phyloP scores from a whole-genome alignment of 2,329 filamentous ascomycete genomes.

The Fusarium abutilonis region DNA sequence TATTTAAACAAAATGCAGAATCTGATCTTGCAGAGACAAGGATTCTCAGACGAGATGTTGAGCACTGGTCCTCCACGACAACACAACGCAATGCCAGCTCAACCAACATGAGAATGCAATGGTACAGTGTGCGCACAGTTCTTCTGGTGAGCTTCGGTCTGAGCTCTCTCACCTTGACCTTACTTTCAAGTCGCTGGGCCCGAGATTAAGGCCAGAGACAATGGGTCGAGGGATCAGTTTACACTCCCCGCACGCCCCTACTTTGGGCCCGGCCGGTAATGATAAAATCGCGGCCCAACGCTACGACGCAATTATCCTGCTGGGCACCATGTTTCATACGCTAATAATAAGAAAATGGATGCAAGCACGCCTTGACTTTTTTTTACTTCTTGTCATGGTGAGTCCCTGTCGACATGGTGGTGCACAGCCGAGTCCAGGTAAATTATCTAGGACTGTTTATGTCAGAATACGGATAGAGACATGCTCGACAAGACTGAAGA shows the following conservation, averaged over 20 bases:
- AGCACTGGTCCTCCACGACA: conserved; percentile 23
- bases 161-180: conserved; percentile 41
- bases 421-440: conserved; percentile 38
- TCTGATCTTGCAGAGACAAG: conserved; percentile 13
- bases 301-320: conserved; percentile 38
- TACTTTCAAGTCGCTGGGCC: conserved; percentile 31
- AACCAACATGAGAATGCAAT: conserved; percentile 27
- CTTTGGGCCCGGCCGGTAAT: conserved; percentile 39
- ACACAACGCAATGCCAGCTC: conserved; percentile 32
- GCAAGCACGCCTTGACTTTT: conserved; percentile 24
- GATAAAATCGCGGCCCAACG: conserved; percentile 45
- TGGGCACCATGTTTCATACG: conserved; percentile 45
- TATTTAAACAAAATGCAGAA: conserved; percentile 28
- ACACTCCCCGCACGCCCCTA: conserved; percentile 36
- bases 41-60: conserved; percentile 19
- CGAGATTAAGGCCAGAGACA: conserved; percentile 44
- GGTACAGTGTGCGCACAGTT: conserved; percentile 39
- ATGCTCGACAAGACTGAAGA: background rate
- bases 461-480: conserved; percentile 27
- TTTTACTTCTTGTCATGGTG: conserved; percentile 29
- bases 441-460: conserved; percentile 42
- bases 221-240: conserved; percentile 38
- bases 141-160: conserved; percentile 38
- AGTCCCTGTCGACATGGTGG: conserved; percentile 41
- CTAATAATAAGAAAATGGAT: conserved; percentile 42